phyloP scores from a whole-genome alignment of 768 basidiomycete species.

The Thelephora ganbajun region DNA sequence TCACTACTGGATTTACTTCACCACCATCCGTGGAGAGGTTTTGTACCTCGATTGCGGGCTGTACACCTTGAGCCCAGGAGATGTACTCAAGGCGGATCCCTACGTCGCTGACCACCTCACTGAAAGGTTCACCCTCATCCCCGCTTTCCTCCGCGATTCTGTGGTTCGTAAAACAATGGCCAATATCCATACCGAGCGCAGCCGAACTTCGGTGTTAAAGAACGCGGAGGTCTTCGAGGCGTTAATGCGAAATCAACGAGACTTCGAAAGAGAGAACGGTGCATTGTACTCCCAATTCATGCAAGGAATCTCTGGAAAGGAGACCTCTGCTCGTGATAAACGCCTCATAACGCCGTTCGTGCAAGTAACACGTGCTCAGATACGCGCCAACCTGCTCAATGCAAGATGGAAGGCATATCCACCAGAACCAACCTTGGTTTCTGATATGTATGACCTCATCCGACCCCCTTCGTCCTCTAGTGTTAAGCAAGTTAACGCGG shows the following conservation, averaged over 20 bases:
- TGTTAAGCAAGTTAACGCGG: too few relatives aligned
- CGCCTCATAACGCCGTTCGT: too few relatives aligned
- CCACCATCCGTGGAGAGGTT: slow-evolving; percentile 25
- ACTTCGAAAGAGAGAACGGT: neutral
- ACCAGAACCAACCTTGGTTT: too few relatives aligned
- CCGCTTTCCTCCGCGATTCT: neutral
- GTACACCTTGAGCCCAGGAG: slow-evolving; percentile 29
- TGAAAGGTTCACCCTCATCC: neutral
- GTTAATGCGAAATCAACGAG: neutral
- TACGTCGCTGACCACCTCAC: neutral
- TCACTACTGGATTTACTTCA: slow-evolving; percentile 39
- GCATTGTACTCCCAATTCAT: neutral
- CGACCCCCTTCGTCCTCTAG: too few relatives aligned
- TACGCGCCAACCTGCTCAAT: too few relatives aligned
- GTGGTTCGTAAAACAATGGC: neutral
- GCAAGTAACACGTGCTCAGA: too few relatives aligned
- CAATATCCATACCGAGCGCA: neutral
- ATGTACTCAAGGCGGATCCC: slow-evolving; percentile 6
- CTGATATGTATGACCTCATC: too few relatives aligned
- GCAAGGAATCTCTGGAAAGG: neutral
- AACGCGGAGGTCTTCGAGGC: neutral
- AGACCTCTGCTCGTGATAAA: neutral
- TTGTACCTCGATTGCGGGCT: slow-evolving; percentile 26
- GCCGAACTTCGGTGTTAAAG: neutral
- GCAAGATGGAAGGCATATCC: too few relatives aligned